Evolutionary conservation across 345 rosid genomes (phyloP).

Genomic region (Camelina laxa): DNA sequence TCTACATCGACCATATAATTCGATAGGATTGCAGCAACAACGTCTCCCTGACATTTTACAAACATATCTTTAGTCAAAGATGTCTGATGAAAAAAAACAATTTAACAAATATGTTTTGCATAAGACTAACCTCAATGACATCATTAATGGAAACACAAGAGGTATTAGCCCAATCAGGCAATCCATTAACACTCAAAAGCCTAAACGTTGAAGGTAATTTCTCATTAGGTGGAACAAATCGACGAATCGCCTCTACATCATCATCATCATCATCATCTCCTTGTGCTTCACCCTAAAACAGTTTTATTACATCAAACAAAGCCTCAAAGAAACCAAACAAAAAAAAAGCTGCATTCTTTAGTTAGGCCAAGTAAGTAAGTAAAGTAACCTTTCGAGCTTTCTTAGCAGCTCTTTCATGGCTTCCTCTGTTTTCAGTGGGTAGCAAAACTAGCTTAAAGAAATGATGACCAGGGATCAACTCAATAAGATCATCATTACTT

Average conservation of each 20-base stretch:
- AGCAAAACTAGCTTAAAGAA: conserved; percentile 59
- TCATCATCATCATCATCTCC: conserved; percentile 35
- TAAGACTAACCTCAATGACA: conserved; percentile 64
- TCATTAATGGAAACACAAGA: conserved; percentile 81
- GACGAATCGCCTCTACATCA: conserved; percentile 56
- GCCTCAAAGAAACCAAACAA: neutral
- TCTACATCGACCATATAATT: conserved; percentile 96
- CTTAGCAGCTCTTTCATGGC: conserved; percentile 48
- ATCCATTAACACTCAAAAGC: conserved; percentile 70
- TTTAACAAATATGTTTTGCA: neutral
- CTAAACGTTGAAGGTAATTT: conserved; percentile 60
- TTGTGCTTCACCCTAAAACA: conserved; percentile 46
- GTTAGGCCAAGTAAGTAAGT: neutral
- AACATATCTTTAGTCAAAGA: neutral
- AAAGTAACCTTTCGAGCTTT: conserved; percentile 50
- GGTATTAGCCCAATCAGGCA: conserved; percentile 92
- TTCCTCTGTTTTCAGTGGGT: conserved; percentile 39
- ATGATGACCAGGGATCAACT: conserved; percentile 85
- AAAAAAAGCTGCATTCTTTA: conserved; percentile 9
- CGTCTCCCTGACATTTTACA: conserved; percentile 66
- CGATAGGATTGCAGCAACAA: conserved; percentile 71
- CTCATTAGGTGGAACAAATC: conserved; percentile 53
- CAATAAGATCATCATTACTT: conserved; percentile 63
- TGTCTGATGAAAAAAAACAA: neutral
- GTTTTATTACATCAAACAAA: conserved; percentile 18